Evolutionary conservation across 129 eudicot species (phyloP), one percentile per base, ranked within the genome.

Genomic region (Escallonia rubra): DNA sequence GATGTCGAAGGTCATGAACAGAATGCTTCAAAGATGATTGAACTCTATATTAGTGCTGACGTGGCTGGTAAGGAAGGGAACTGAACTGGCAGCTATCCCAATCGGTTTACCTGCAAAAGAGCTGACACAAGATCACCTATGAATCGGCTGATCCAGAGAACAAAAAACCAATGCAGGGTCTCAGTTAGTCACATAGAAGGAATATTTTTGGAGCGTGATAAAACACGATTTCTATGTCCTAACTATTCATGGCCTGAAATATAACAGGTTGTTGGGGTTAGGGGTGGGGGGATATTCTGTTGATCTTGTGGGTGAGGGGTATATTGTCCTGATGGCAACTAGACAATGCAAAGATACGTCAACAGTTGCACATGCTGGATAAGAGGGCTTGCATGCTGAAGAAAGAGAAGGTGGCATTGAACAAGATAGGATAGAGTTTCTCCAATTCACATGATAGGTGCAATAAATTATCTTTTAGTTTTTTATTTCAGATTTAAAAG

Each of bases 121-220:
- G 48, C 2, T 47, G 48, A 34, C 68, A 34, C 3, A 34, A 34
- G 10, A 46, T 64, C 57, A 46, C 68, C 57, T 10, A 6, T 64
- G 68, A 14, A 16, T 48, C 57, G 34, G 49, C 44, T 64, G 42
- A 64, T 15, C 48, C 57, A 48, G 43, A 64, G 69, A 48, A 23
- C 34, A 16, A 70, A 43, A 10, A 9, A 14, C 34, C 5, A 4
- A 14, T 38, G 59, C 64, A 59, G 42, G 61, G 41, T 60, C 60
- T 9, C 60, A 15, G 38, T 59, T 59, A 13, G 50, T 46, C 13
- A 54, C 3, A 13, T 14, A 54, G 4, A 6, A 7, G 6, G 3
- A n/a, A 54, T 3, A 54, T 54, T 14, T 54, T 6, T 8, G 12
- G 3, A 11, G 23, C 38, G 14, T 54, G 23, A 54, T 7, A 13